Evolutionary conservation across 2,329 filamentous ascomycete species (phyloP).

Genomic region (Amesomyces nigricolor): DNA sequence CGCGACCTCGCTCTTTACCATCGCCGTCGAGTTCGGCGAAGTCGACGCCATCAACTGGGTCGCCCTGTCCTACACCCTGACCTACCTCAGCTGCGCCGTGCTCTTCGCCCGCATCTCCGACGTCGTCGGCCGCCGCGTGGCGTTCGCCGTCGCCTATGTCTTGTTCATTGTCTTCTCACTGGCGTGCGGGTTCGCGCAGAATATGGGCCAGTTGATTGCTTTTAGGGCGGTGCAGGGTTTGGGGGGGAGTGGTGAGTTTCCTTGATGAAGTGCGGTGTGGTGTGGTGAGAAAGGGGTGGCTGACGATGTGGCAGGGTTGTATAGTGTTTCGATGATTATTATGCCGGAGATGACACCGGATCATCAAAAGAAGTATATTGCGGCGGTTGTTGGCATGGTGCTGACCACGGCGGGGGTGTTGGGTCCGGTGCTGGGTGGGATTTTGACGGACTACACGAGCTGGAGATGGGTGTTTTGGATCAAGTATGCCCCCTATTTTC

Average conservation of each 20-base stretch:
- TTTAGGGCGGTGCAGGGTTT: constrained; percentile 47
- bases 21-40: constrained; percentile 46
- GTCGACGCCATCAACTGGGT: constrained; percentile 47
- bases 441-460: constrained; percentile 43
- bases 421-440: constrained; percentile 47
- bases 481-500: constrained; percentile 38
- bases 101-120: constrained; percentile 51
- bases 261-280: background rate
- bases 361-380: constrained; percentile 39
- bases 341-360: constrained; percentile 45
- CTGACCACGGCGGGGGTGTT: constrained; percentile 45
- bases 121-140: constrained; percentile 47
- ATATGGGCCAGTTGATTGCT: constrained; percentile 42
- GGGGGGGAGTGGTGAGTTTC: constrained; percentile 42
- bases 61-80: constrained; percentile 49
- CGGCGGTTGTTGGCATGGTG: constrained; percentile 43
- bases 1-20: constrained; percentile 52
- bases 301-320: constrained; percentile 36
- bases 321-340: constrained; percentile 52
- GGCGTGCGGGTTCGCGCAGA: constrained; percentile 45
- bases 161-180: constrained; percentile 54
- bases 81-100: constrained; percentile 53
- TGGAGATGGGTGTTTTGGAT: constrained; percentile 58
- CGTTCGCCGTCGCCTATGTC: constrained; percentile 45
- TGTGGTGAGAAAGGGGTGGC: background rate